Percentiles rank a stretch among this genome's conserved stretches.
These are phyloP conservation scores for Lasiodiplodia sp. DNA, from an alignment of 2,329 filamentous ascomycete species.

Conservation along the genomic window DNA sequence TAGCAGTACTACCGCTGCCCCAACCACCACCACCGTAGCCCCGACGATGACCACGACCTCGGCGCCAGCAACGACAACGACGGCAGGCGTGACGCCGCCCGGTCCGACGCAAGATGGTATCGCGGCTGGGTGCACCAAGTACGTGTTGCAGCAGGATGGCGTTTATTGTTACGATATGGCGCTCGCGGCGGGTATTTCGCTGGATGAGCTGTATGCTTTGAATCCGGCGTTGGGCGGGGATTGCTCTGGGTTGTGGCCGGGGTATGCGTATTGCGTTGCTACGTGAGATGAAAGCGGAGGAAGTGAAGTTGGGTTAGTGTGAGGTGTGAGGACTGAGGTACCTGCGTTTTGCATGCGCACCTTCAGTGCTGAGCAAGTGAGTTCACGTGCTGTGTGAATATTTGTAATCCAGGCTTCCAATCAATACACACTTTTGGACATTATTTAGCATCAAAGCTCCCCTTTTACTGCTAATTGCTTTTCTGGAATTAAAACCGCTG, in stretches of 20 bases:
- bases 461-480: no score
- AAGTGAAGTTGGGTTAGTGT: no score
- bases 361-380: no score
- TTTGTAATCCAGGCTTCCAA: no score
- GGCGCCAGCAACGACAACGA: not conserved
- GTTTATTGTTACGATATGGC: slow-evolving; percentile 32
- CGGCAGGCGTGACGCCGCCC: not conserved
- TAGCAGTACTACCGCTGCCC: no score
- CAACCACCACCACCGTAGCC: not conserved
- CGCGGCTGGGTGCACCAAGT: slow-evolving; percentile 1
- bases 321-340: no score
- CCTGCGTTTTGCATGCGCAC: no score
- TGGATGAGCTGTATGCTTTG: slow-evolving; percentile 34
- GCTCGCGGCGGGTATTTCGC: slow-evolving; percentile 30
- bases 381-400: no score
- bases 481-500: no score
- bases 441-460: no score
- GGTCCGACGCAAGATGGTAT: not conserved
- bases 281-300: not conserved
- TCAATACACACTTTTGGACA: no score
- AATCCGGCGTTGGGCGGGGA: slow-evolving; percentile 34
- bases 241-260: slow-evolving; percentile 33
- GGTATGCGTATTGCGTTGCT: slow-evolving; percentile 29
- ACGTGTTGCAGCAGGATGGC: slow-evolving; percentile 11
- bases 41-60: not conserved